Evolutionary conservation across 2,329 filamentous ascomycete species (phyloP).

Genomic region (Aspergillus sp.): DNA sequence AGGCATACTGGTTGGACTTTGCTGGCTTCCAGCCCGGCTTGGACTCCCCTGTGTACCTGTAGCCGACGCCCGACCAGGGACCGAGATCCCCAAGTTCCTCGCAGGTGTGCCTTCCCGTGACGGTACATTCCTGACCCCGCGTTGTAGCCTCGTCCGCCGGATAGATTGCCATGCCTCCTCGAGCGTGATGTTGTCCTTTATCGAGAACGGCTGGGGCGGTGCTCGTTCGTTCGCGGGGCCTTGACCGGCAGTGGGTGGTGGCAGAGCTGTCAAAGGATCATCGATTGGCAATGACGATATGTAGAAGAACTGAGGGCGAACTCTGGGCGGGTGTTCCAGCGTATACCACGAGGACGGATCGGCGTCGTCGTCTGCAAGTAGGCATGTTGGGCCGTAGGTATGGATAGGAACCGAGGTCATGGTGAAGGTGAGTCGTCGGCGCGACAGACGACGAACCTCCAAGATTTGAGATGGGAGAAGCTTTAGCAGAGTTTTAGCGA

Average conservation of each 20-base stretch:
- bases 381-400: slow-evolving; percentile 61
- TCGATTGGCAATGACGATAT: slow-evolving; percentile 78
- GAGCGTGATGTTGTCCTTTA: slow-evolving; percentile 73
- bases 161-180: slow-evolving; percentile 74
- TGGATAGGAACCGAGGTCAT: slow-evolving; percentile 48
- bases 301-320: slow-evolving; percentile 80
- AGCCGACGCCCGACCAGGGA: slow-evolving; percentile 19
- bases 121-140: slow-evolving; percentile 3
- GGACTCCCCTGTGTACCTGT: slow-evolving; percentile 13
- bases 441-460: not conserved
- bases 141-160: slow-evolving; percentile 20
- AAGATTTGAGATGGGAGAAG: not conserved
- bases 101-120: slow-evolving; percentile 8
- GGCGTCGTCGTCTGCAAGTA: slow-evolving; percentile 37
- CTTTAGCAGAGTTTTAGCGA: slow-evolving; percentile 1
- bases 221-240: slow-evolving; percentile 53
- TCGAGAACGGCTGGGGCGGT: slow-evolving; percentile 73
- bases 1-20: slow-evolving; percentile 14
- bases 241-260: slow-evolving; percentile 49
- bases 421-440: slow-evolving; percentile 5
- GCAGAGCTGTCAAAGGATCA: slow-evolving; percentile 74
- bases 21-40: slow-evolving; percentile 16
- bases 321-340: slow-evolving; percentile 52
- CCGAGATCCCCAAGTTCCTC: slow-evolving; percentile 20
- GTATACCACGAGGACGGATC: slow-evolving; percentile 30